Evolutionary conservation across 768 basidiomycete species (phyloP).

Genomic region (Pulveroboletus sp.): DNA sequence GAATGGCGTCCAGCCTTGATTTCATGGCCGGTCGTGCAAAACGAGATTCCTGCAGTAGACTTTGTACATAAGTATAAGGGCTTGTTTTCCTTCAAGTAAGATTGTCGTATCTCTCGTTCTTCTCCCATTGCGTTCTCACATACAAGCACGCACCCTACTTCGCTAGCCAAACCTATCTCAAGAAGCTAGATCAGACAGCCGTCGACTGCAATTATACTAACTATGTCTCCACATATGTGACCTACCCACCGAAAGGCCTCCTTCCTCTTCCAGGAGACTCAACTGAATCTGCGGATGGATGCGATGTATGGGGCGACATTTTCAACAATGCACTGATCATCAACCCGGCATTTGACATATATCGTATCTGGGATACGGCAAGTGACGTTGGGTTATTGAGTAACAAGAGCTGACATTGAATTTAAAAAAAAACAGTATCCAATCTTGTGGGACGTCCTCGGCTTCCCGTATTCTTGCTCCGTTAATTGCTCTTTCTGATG

Average conservation of each 20-base stretch:
- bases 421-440: slow-evolving; percentile 38
- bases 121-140: background rate
- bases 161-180: slow-evolving; percentile 58
- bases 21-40: slow-evolving; percentile 60
- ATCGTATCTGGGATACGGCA: slow-evolving; percentile 69
- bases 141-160: background rate
- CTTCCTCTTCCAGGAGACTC: slow-evolving; percentile 67
- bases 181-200: slow-evolving; percentile 49
- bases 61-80: slow-evolving; percentile 71
- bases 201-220: slow-evolving; percentile 56
- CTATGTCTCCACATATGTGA: slow-evolving; percentile 58
- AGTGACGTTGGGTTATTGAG: slow-evolving; percentile 5
- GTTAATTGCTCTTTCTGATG: background rate
- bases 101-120: background rate
- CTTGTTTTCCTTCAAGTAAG: slow-evolving; percentile 71
- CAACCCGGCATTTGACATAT: slow-evolving; percentile 76
- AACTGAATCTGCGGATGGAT: slow-evolving; percentile 41
- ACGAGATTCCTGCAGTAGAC: slow-evolving; percentile 65
- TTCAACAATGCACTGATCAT: slow-evolving; percentile 54
- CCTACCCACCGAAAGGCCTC: slow-evolving; percentile 60
- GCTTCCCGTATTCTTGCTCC: slow-evolving; percentile 53
- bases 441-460: slow-evolving; percentile 73
- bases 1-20: slow-evolving; percentile 40
- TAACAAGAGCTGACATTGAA: background rate
- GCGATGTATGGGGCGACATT: slow-evolving; percentile 65